A percentile compares a stretch with the other conserved stretches of the same genome.
These are phyloP conservation scores for Sporisorium iseilematis-ciliati DNA, from an alignment of 1,284 basidiomycete species.

Conservation along the genomic window DNA sequence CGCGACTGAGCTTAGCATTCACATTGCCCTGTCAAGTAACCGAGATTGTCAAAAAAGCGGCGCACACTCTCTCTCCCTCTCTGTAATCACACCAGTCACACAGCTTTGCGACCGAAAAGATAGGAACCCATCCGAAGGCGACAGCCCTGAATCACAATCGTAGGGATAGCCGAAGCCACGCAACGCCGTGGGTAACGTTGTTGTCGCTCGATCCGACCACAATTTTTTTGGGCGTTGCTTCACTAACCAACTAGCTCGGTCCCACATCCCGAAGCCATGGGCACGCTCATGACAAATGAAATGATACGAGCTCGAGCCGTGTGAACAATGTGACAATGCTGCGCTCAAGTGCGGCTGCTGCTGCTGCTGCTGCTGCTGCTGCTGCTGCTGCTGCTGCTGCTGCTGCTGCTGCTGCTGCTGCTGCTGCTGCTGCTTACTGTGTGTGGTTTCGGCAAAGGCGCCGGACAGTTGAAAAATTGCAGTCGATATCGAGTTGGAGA, in stretches of 20 bases:
- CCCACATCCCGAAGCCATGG: neutral
- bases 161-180: slow-evolving; percentile 16
- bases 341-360: neutral
- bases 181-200: slow-evolving; percentile 11
- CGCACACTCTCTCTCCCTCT: too few relatives aligned
- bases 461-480: neutral
- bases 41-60: neutral
- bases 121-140: too few relatives aligned
- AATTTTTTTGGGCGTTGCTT: neutral
- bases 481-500: neutral
- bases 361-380: too few relatives aligned
- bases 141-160: too few relatives aligned
- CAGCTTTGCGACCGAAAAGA: too few relatives aligned
- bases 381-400: too few relatives aligned
- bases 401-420: too few relatives aligned
- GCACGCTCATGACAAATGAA: neutral
- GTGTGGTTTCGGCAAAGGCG: slow-evolving; percentile 5
- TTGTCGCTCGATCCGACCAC: slow-evolving; percentile 6
- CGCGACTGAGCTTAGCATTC: slow-evolving; percentile 1
- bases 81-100: too few relatives aligned
- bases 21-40: slow-evolving; percentile 1
- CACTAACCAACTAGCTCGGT: neutral
- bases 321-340: neutral
- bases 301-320: slow-evolving; percentile 1
- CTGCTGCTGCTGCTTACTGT: too few relatives aligned